Base-by-base conservation (phyloP, 345 rosid genomes). In the Conringia planisiliqua region DNA sequence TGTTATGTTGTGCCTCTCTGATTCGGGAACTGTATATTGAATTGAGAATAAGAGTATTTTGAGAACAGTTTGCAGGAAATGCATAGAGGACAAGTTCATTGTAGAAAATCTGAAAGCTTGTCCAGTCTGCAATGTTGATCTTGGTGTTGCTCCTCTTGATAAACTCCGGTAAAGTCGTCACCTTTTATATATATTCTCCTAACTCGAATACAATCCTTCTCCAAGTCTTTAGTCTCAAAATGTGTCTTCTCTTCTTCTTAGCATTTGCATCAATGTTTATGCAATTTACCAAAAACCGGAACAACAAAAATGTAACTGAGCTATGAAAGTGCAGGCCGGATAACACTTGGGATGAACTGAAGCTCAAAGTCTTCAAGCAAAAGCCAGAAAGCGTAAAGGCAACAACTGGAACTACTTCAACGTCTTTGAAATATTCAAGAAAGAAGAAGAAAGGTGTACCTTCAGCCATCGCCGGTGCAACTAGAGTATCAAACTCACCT, bases 81-180 rank as follows among this genome's bases (percentile, higher is more conserved):
- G 80, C 61, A 76, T 76, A 62, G 10, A 46, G 5, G 35, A 62
- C 35, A 76, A 70, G 60, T 12, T 76, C 0, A 47, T 0, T 13
- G 38, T 16, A 44, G 66, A 76, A 39, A 55, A 38, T 13, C 9
- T 70, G 8, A 29, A 14, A 12, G 35, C 44, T 76, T 76, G 80
- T 44, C 80, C 80, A 17, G 18, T 62, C 60, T 76, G 80, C 54
- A 44, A 70, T 18, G 71, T 36, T 54, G 35, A 70, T 70, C 75
- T 76, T 56, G 80, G 75, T 63, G 66, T 13, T 55, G 9, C 22
- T 36, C 75, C 80, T 46, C 43, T 55, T 13, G 33, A 44, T 3
- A 76, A 36, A 36, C 71, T 62, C 50, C 48, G 63, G 74, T 75
- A 80, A 13, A 17, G 47, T 62, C 29, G 22, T n/a, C 29, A 47